Evolutionary conservation across 495 filamentous ascomycete genomes (phyloP).

Genomic region (Diplogelasinospora grovesii): DNA sequence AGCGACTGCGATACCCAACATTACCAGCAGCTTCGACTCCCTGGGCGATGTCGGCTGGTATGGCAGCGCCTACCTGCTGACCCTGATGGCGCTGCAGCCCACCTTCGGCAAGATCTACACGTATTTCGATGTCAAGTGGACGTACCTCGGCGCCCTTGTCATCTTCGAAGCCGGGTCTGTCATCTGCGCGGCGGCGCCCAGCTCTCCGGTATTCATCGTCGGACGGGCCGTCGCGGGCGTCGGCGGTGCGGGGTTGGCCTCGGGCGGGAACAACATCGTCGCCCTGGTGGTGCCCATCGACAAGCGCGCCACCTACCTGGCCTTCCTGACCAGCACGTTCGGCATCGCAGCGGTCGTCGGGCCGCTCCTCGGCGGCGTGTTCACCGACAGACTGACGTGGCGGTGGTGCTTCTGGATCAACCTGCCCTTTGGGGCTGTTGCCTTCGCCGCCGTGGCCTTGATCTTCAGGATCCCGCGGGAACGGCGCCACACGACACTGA

Average conservation of each 20-base stretch:
- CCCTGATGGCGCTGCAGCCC: slow-evolving; percentile 2
- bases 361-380: background rate
- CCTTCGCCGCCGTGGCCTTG: background rate
- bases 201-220: background rate
- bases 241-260: background rate
- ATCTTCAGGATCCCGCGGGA: background rate
- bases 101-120: background rate
- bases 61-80: background rate
- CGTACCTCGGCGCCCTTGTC: background rate
- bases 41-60: background rate
- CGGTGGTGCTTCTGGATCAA: slow-evolving; percentile 3
- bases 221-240: background rate
- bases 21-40: background rate
- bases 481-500: background rate
- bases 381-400: background rate
- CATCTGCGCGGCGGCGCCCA: slow-evolving; percentile 1
- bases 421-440: background rate
- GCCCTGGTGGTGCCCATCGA: background rate
- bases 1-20: background rate
- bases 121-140: background rate
- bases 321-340: background rate
- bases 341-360: background rate
- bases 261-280: background rate
- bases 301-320: background rate
- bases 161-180: background rate